These are phyloP conservation scores for Pyropia yezoensis DNA, from an alignment of 23 red algal genomes.

Conservation along the genomic window DNA sequence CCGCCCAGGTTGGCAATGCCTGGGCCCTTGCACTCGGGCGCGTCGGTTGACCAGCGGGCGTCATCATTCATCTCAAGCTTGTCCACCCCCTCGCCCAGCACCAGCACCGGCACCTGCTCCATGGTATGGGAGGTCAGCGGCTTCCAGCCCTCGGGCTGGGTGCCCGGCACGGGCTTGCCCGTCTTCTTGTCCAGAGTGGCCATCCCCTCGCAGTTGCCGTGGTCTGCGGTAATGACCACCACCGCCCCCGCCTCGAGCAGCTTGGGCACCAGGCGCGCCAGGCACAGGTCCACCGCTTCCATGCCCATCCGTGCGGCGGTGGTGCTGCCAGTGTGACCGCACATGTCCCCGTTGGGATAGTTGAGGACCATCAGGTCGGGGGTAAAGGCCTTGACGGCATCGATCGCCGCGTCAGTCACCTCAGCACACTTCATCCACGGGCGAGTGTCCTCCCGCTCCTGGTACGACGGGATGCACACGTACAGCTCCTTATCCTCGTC, in stretches of 20 bases:
- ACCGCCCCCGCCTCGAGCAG: slow-evolving; percentile 44
- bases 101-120: slow-evolving; percentile 55
- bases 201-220: slow-evolving; percentile 90
- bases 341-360: slow-evolving; percentile 84
- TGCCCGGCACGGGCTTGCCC: slow-evolving; percentile 45
- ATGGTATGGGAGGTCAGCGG: slow-evolving; percentile 69
- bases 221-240: slow-evolving; percentile 69
- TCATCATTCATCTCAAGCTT: slow-evolving; percentile 52
- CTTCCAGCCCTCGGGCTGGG: slow-evolving; percentile 76
- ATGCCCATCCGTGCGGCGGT: slow-evolving; percentile 68
- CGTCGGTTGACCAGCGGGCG: slow-evolving; percentile 36
- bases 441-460: slow-evolving; percentile 49
- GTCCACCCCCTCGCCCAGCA: slow-evolving; percentile 53
- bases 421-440: slow-evolving; percentile 66
- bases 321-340: slow-evolving; percentile 78
- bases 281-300: slow-evolving; percentile 68
- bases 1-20: slow-evolving; percentile 69
- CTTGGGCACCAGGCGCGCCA: slow-evolving; percentile 53
- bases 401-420: slow-evolving; percentile 62
- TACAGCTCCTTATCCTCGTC: slow-evolving; percentile 65
- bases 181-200: slow-evolving; percentile 62
- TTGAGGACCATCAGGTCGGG: slow-evolving; percentile 79
- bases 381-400: slow-evolving; percentile 63
- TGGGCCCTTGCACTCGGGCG: slow-evolving; percentile 30
- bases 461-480: slow-evolving; percentile 62